Percentiles rank a stretch among this genome's conserved stretches.
Evolutionary conservation across 139 green algal species (phyloP).

Genomic region (Micromonas pusilla): DNA sequence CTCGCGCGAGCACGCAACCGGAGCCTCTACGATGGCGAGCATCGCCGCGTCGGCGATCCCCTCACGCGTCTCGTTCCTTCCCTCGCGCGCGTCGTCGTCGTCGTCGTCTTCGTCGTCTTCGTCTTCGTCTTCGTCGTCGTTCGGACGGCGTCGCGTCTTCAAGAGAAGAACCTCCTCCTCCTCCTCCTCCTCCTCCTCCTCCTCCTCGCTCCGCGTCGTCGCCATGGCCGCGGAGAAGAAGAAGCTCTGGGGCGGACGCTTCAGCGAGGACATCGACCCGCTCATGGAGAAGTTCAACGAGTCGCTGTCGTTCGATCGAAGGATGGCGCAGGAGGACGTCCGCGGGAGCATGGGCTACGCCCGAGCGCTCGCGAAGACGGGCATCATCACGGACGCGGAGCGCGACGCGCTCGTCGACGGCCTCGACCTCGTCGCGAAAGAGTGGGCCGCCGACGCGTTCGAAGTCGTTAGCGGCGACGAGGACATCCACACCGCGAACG

Average conservation of each 20-base stretch:
- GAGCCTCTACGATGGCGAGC: no score
- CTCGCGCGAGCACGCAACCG: no score
- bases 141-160: background rate
- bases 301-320: constrained; percentile 80
- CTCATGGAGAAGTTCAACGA: constrained; percentile 98
- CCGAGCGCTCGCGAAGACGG: constrained; percentile 70
- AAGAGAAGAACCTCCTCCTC: background rate
- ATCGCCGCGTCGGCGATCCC: no score
- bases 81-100: background rate
- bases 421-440: constrained; percentile 59
- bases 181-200: background rate
- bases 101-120: background rate
- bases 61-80: no score
- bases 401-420: constrained; percentile 62
- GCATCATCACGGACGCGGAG: constrained; percentile 79
- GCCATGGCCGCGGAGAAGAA: constrained; percentile 36
- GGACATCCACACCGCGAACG: constrained; percentile 97
- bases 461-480: constrained; percentile 78
- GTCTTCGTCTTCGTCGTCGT: background rate
- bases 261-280: constrained; percentile 82
- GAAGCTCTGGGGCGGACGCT: constrained; percentile 92
- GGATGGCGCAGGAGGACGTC: constrained; percentile 91
- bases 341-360: constrained; percentile 73
- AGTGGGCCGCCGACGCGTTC: constrained; percentile 75
- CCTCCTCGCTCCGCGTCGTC: background rate